phyloP scores from a whole-genome alignment of 768 basidiomycete genomes.

The Fomitopsis pulvina region DNA sequence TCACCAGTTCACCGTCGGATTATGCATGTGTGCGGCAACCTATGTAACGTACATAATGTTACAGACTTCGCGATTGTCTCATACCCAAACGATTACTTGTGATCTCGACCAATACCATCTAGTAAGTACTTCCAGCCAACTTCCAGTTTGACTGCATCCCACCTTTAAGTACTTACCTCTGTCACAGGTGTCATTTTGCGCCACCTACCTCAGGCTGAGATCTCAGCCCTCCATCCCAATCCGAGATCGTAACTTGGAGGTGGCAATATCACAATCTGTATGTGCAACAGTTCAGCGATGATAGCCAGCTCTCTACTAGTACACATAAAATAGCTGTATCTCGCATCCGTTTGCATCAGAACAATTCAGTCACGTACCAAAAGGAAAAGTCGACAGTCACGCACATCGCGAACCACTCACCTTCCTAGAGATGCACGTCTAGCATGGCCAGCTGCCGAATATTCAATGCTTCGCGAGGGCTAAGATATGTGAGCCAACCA shows the following conservation, averaged over 20 bases:
- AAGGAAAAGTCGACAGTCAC: slow-evolving; percentile 1
- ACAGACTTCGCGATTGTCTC: no score
- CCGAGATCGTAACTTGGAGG: slow-evolving; percentile 42
- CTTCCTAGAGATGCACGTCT: slow-evolving; percentile 30
- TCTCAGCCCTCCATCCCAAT: slow-evolving; percentile 48
- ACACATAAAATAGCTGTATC: not conserved
- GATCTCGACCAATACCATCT: no score
- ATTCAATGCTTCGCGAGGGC: slow-evolving; percentile 1
- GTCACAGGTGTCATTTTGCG: no score
- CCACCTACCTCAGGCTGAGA: slow-evolving; percentile 34
- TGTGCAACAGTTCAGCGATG: slow-evolving; percentile 48
- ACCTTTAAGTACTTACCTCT: no score
- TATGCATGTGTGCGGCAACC: no score
- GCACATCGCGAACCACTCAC: slow-evolving; percentile 30
- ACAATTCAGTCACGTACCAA: not conserved
- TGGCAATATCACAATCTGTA: slow-evolving; percentile 51
- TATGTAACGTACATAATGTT: no score
- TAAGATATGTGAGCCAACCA: not conserved
- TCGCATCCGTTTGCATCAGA: not conserved
- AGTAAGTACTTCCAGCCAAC: no score
- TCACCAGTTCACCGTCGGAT: no score
- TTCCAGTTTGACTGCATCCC: no score
- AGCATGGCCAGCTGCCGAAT: slow-evolving; percentile 25
- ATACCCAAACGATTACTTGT: no score
- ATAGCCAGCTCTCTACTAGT: slow-evolving; percentile 16